These are phyloP conservation scores for Diplogelasinospora grovesii DNA, from an alignment of 495 filamentous ascomycete species.

Conservation along the genomic window DNA sequence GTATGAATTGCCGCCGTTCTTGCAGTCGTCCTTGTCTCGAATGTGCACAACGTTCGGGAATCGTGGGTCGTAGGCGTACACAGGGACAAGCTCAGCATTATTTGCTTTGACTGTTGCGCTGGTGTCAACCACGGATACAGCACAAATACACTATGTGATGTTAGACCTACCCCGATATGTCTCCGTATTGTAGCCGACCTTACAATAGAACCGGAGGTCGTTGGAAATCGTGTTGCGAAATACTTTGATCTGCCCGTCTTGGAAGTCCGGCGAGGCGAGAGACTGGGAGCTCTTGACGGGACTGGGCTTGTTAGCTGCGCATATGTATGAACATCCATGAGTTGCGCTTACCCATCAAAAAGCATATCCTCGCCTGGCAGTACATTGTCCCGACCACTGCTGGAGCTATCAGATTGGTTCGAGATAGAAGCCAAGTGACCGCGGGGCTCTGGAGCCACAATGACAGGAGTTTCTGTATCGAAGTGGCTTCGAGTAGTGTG, in stretches of 20 bases:
- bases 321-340: not conserved
- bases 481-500: slow-evolving; percentile 7
- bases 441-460: slow-evolving; percentile 14
- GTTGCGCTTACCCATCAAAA: slow-evolving; percentile 22
- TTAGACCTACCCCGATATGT: slow-evolving; percentile 26
- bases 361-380: slow-evolving; percentile 28
- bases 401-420: slow-evolving; percentile 16
- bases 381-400: slow-evolving; percentile 27
- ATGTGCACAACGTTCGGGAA: slow-evolving; percentile 27
- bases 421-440: slow-evolving; percentile 11
- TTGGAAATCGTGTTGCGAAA: slow-evolving; percentile 25
- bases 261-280: slow-evolving; percentile 18
- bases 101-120: slow-evolving; percentile 26
- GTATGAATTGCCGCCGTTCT: slow-evolving; percentile 13
- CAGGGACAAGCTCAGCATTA: slow-evolving; percentile 29
- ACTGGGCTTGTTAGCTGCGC: slow-evolving; percentile 3
- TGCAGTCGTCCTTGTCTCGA: slow-evolving; percentile 26
- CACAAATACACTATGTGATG: not conserved
- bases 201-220: slow-evolving; percentile 27
- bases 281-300: slow-evolving; percentile 22
- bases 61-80: slow-evolving; percentile 28
- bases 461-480: slow-evolving; percentile 24
- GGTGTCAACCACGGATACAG: not conserved
- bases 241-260: slow-evolving; percentile 25
- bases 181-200: slow-evolving; percentile 24